These are phyloP conservation scores for Hypoxylon sp. DNA, from an alignment of 2,329 filamentous ascomycete genomes.

Conservation along the genomic window DNA sequence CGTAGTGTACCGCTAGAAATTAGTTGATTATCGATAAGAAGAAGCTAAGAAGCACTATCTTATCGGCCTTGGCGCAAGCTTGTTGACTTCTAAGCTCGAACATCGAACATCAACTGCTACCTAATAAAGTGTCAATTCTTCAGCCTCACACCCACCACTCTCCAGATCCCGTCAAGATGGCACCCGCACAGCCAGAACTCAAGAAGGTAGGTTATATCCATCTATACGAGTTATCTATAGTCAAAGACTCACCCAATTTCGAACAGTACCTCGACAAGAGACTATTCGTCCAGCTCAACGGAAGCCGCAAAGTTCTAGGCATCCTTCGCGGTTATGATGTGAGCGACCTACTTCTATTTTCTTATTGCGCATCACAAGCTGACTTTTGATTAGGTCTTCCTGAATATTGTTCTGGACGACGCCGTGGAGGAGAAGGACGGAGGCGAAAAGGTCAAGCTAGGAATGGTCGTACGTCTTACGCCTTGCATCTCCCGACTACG, in stretches of 20 bases:
- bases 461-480: slow-evolving; percentile 84
- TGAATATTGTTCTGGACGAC: slow-evolving; percentile 98
- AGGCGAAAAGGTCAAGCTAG: slow-evolving; percentile 88
- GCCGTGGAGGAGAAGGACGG: slow-evolving; percentile 94
- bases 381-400: slow-evolving; percentile 78
- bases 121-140: slow-evolving; percentile 12
- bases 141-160: slow-evolving; percentile 24
- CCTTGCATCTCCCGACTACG: slow-evolving; percentile 68
- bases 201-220: slow-evolving; percentile 79
- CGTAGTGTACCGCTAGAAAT: too few species aligned
- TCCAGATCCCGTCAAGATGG: slow-evolving; percentile 72
- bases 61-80: slow-evolving; percentile 35
- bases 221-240: too few species aligned
- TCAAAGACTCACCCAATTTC: slow-evolving; percentile 32
- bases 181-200: slow-evolving; percentile 97
- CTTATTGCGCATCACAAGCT: slow-evolving; percentile 33
- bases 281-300: slow-evolving; percentile 97
- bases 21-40: slow-evolving; percentile 47
- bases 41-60: slow-evolving; percentile 40
- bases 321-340: slow-evolving; percentile 97
- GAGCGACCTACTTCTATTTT: slow-evolving; percentile 51
- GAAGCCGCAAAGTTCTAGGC: slow-evolving; percentile 96
- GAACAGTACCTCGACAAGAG: slow-evolving; percentile 97
- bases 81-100: slow-evolving; percentile 20
- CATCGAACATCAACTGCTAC: slow-evolving; percentile 13